Evolutionary conservation across 2,329 filamentous ascomycete species (phyloP).

Genomic region (Pseudocercospora macadamiae): DNA sequence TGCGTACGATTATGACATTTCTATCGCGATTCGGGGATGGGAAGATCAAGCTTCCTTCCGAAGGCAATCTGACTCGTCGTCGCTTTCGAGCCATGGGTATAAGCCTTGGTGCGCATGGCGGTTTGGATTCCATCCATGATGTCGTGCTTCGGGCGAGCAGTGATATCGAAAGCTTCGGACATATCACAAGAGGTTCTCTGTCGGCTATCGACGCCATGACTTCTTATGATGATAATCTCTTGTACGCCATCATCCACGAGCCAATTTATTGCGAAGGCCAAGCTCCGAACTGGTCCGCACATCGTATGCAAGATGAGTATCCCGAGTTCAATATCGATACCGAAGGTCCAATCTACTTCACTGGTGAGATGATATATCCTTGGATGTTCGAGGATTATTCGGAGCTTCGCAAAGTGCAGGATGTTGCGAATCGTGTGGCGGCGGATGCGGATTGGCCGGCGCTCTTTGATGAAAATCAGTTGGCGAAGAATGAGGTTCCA

Average conservation of each 20-base stretch:
- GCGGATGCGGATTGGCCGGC: constrained; percentile 68
- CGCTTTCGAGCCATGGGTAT: constrained; percentile 79
- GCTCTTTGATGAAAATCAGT: constrained; percentile 74
- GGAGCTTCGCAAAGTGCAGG: constrained; percentile 70
- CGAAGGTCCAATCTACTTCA: constrained; percentile 69
- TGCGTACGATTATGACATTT: constrained; percentile 68
- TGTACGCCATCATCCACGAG: constrained; percentile 89
- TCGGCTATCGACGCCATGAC: constrained; percentile 67
- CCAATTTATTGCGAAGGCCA: constrained; percentile 77
- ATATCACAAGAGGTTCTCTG: constrained; percentile 73
- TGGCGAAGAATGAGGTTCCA: constrained; percentile 77
- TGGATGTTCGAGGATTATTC: constrained; percentile 81
- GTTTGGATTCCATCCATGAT: constrained; percentile 74
- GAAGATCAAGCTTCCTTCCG: constrained; percentile 68
- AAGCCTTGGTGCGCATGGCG: constrained; percentile 76
- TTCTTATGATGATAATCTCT: constrained; percentile 73
- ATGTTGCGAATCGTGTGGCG: constrained; percentile 73
- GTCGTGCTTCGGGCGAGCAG: constrained; percentile 69
- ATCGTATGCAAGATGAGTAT: constrained; percentile 60
- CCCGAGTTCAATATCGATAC: constrained; percentile 52
- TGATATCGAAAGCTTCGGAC: constrained; percentile 76
- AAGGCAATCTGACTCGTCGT: constrained; percentile 71
- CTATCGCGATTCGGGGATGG: constrained; percentile 61
- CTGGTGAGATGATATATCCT: constrained; percentile 89
- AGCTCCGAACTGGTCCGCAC: constrained; percentile 74